phyloP scores from a whole-genome alignment of 805 yeast genomes.

The Candida maris region DNA sequence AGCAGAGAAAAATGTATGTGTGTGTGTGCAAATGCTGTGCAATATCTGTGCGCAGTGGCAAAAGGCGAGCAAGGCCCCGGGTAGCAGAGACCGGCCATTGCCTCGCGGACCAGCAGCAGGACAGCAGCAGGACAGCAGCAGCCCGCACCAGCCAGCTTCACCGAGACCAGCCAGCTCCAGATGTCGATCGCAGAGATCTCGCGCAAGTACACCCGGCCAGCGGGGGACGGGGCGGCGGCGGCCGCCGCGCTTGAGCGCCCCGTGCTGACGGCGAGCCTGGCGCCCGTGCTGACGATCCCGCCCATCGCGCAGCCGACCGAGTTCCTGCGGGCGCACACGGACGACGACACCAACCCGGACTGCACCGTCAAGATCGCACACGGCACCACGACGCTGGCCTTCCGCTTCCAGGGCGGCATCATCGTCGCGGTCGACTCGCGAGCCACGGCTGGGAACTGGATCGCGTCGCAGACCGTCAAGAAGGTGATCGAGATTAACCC shows the following conservation, averaged over 20 bases:
- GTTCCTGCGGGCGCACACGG: slow-evolving; percentile 96
- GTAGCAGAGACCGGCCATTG: no score
- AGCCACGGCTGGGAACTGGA: slow-evolving; percentile 97
- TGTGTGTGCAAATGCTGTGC: no score
- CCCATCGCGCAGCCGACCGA: slow-evolving; percentile 88
- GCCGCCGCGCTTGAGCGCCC: not conserved
- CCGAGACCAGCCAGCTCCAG: no score
- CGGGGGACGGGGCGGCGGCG: slow-evolving; percentile 14
- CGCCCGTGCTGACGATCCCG: slow-evolving; percentile 70
- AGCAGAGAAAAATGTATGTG: no score
- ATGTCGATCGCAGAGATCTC: slow-evolving; percentile 32
- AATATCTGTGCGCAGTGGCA: no score
- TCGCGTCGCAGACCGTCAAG: slow-evolving; percentile 96
- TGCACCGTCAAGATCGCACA: slow-evolving; percentile 95
- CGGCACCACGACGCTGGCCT: slow-evolving; percentile 98
- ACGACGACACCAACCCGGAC: slow-evolving; percentile 87
- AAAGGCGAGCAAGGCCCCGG: no score
- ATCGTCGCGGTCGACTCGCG: slow-evolving; percentile 96
- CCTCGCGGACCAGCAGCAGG: no score
- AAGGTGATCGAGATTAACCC: slow-evolving; percentile 97
- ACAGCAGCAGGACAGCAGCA: no score
- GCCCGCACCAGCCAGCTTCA: no score
- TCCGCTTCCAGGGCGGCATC: slow-evolving; percentile 93
- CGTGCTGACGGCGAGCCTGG: slow-evolving; percentile 26
- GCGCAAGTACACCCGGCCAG: slow-evolving; percentile 15